Percentiles rank a stretch among this genome's conserved stretches.
Conservation (phyloP, 2,329 filamentous ascomycete genomes). For the Aspergillus ochraceus region DNA sequence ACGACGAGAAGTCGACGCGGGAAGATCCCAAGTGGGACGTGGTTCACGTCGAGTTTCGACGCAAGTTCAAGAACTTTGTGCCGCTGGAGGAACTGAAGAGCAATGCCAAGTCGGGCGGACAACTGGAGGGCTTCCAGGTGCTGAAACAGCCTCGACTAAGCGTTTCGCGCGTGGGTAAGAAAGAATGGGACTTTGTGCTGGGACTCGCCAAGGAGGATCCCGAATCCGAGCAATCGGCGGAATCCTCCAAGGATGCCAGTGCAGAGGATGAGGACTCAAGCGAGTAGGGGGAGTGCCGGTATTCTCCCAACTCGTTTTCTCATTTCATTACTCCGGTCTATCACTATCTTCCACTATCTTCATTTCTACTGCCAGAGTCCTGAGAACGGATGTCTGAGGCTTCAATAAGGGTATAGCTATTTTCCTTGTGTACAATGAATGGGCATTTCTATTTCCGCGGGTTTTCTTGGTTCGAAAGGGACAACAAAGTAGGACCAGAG, state of each 20-base stretch:
- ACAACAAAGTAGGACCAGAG: background rate
- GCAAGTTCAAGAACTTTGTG: conserved; percentile 74
- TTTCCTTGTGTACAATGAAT: conserved; percentile 20
- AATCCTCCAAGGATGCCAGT: conserved; percentile 8
- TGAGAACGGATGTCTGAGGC: background rate
- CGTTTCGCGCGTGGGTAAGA: conserved; percentile 57
- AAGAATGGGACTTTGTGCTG: conserved; percentile 52
- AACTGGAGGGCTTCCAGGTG: conserved; percentile 76
- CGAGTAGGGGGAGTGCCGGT: conserved; percentile 10
- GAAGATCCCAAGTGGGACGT: conserved; percentile 79
- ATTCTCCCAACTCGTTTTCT: background rate
- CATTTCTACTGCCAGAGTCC: background rate
- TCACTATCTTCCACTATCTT: background rate
- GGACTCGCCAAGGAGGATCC: conserved; percentile 39
- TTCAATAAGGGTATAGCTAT: conserved; percentile 4
- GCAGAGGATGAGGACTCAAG: conserved; percentile 14
- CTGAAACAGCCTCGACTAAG: conserved; percentile 80
- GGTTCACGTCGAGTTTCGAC: conserved; percentile 83
- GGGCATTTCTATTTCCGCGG: conserved; percentile 2
- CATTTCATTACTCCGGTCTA: background rate
- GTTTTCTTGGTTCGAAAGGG: too few species aligned
- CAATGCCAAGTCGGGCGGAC: conserved; percentile 55
- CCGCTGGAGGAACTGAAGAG: conserved; percentile 70
- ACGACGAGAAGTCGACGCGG: conserved; percentile 72
- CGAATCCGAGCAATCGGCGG: conserved; percentile 3